Base-by-base conservation (phyloP, 345 rosid species). In the Zanthoxylum bungeanum region DNA sequence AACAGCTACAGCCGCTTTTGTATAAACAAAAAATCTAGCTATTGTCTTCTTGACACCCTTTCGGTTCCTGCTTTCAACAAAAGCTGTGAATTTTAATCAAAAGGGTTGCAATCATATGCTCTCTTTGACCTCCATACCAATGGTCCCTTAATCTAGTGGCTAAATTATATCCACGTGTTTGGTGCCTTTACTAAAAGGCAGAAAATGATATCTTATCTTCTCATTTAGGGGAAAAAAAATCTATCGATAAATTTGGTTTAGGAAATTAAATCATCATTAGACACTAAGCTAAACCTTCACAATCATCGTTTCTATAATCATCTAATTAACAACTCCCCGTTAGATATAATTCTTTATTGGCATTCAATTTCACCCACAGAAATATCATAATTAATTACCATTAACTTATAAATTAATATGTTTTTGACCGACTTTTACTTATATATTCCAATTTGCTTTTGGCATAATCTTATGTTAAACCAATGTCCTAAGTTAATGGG, bases 331-430 rank as follows among this genome's bases (percentile, higher is more conserved):
- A 22, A 50, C 73, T 58, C 70, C 46, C 70, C 25, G n/a, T 17
- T 17, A 27, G 71, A 71, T 74, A 76, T 70, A 64, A 9, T 63
- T 50, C 24, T 72, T 74, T 65, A 73, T 66, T 50, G 33, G 14
- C 39, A 27, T 17, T 64, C 75, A 60, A 37, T 80, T 55, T 40
- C 55, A 68, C 4, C 86, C 82, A 76, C 65, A 6, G 33, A 59
- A 57, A 3, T 66, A 40, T 53, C 30, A 51, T 82, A 60, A 76
- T 76, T 70, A 73, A 62, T 75, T 27, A n/a, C 68, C 40, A 0
- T 16, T 25, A 39, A 42, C 64, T 14, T 19, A 34, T 63, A 19
- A 24, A 44, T 24, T 47, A 34, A 47, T 52, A 30, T 37, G 3
- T 68, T 70, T 39, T 44, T 17, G 7, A 72, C 77, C 82, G 79